Conservation (phyloP, 345 rosid species). For the Angophora floribunda region DNA sequence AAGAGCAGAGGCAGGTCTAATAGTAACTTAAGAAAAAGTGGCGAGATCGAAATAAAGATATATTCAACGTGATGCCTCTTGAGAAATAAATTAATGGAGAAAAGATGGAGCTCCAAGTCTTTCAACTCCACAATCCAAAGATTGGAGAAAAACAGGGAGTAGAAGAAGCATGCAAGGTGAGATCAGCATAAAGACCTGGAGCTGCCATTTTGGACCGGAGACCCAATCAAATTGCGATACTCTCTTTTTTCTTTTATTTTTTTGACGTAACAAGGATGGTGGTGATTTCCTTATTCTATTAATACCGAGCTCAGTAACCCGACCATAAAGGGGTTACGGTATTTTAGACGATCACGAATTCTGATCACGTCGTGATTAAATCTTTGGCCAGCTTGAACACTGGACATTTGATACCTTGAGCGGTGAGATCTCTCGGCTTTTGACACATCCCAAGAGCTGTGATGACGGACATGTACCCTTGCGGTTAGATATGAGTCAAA, state of each 20-base stretch:
- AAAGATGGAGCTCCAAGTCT: neutral
- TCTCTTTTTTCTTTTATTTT: neutral
- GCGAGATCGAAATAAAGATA: neutral
- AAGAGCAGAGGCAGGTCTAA: neutral
- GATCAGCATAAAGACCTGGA: neutral
- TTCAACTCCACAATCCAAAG: neutral
- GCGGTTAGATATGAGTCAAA: neutral
- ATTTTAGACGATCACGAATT: neutral
- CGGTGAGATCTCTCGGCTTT: neutral
- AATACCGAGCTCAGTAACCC: neutral
- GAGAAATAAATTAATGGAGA: neutral
- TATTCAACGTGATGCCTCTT: neutral
- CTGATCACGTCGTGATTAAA: neutral
- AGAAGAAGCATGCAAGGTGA: neutral
- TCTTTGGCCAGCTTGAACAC: neutral
- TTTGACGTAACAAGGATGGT: neutral
- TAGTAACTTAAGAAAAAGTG: neutral
- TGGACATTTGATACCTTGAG: neutral
- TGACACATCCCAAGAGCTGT: neutral
- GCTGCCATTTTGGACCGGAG: neutral
- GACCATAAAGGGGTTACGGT: neutral
- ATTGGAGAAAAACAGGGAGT: neutral
- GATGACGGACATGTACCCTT: neutral
- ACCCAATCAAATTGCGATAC: neutral
- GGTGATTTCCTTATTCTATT: neutral